Conservation (phyloP, 176 grass and related monocot species). For the Rhipidocladum racemiflorum region DNA sequence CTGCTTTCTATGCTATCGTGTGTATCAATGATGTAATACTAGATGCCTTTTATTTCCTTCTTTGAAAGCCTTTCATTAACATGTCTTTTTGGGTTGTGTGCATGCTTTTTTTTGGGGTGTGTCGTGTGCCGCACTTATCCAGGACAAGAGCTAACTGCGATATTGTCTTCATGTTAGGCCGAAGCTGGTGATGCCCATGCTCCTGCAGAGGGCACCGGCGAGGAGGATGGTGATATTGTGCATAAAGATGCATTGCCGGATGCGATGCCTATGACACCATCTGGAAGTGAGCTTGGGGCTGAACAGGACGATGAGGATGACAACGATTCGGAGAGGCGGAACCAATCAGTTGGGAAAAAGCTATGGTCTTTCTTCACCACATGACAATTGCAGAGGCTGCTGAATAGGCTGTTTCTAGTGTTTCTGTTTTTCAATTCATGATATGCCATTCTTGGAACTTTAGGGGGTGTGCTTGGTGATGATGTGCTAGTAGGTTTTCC, state of each 20-base stretch:
- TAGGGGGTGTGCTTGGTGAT: slow-evolving; percentile 38
- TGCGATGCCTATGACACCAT: slow-evolving; percentile 59
- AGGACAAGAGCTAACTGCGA: not conserved
- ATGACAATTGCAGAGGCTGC: slow-evolving; percentile 38
- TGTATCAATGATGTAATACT: not conserved
- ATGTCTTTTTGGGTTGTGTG: not conserved
- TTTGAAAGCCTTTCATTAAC: not conserved
- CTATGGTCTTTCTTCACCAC: slow-evolving; percentile 95
- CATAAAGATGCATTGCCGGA: slow-evolving; percentile 24
- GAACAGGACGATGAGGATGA: slow-evolving; percentile 57
- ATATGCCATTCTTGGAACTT: slow-evolving; percentile 46
- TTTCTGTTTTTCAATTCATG: slow-evolving; percentile 49
- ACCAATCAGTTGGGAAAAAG: slow-evolving; percentile 74
- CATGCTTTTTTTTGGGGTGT: not conserved
- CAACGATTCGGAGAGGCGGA: slow-evolving; percentile 46
- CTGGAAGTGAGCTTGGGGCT: slow-evolving; percentile 32
- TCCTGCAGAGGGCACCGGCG: slow-evolving; percentile 30
- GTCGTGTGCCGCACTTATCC: not conserved
- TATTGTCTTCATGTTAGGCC: not conserved
- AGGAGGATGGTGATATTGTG: slow-evolving; percentile 30
- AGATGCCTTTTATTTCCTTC: not conserved
- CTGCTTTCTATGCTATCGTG: not conserved
- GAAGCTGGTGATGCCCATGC: slow-evolving; percentile 43
- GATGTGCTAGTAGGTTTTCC: slow-evolving; percentile 39
- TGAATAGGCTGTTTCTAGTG: slow-evolving; percentile 43